phyloP scores from a whole-genome alignment of 768 basidiomycete genomes.

The Termitomyces sp. region DNA sequence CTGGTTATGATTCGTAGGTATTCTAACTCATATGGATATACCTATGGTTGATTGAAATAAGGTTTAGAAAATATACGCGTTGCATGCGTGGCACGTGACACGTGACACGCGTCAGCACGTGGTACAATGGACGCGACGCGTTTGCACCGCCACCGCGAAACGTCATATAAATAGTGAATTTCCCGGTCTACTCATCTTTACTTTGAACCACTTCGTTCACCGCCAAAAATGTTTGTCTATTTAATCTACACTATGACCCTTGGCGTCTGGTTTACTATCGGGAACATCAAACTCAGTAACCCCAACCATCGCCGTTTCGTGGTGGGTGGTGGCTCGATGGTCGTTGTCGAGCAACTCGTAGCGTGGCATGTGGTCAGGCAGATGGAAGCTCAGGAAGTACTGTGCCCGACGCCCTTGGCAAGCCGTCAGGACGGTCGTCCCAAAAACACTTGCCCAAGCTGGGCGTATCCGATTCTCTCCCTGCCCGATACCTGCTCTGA shows the following conservation, averaged over 20 bases:
- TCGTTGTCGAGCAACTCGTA: neutral
- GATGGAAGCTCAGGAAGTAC: too few relatives aligned
- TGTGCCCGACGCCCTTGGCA: too few relatives aligned
- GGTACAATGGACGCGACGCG: neutral
- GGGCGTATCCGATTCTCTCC: neutral
- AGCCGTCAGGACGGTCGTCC: too few relatives aligned
- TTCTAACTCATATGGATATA: too few relatives aligned
- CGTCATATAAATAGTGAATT: neutral
- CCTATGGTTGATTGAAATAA: too few relatives aligned
- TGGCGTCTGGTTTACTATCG: neutral
- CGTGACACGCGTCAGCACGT: neutral
- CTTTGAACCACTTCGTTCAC: neutral
- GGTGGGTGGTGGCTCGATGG: neutral
- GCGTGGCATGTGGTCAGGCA: too few relatives aligned
- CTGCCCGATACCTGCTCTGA: neutral
- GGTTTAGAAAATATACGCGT: too few relatives aligned
- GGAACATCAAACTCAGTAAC: neutral
- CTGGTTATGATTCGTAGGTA: too few relatives aligned
- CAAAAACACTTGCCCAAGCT: neutral
- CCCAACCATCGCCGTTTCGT: neutral
- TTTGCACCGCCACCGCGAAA: neutral
- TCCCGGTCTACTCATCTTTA: neutral
- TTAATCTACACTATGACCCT: too few relatives aligned
- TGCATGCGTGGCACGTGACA: too few relatives aligned
- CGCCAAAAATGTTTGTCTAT: neutral